Evolutionary conservation across 306 rosid species (phyloP), one percentile per base, ranked within the genome.

Genomic region (Hippophae tibetana): DNA sequence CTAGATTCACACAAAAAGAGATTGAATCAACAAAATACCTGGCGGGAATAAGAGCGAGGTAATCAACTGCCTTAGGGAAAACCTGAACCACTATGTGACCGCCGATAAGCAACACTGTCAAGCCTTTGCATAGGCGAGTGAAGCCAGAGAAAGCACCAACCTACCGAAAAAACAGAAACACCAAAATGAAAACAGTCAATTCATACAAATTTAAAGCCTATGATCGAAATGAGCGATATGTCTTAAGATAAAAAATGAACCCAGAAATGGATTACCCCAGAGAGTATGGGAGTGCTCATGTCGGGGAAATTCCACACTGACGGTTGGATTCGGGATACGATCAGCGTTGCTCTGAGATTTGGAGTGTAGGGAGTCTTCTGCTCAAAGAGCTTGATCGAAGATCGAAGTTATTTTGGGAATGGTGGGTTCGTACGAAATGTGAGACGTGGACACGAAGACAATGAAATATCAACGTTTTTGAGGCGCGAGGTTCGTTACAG

Each of bases 1-100:
- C 47, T 42, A 11, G 7, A 41, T 42, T 38, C 61, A 40, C 31
- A 41, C 38, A 31, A 31, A 47, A 2, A 9, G 1, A 23, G 9
- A 44, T 27, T 7, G 2, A 60, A 3, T 2, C 38, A 31, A 31
- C 38, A 31, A 46, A 6, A 12, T 68, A 82, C 95, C 86, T 84
- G 75, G 97, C 87, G 64, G 97, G 97, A 76, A 89, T 86, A 69
- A 89, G 97, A 42, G 97, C 93, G 48, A 89, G 80, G 64, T 86
- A 89, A 46, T 64, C 7, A 63, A 84, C 48, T 41, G 80, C 77
- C 9, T 63, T 66, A 56, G 95, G 97, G 70, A 86, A 76, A 59
- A 86, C 47, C 68, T 79, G 84, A 66, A 89, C 63, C 13, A 84
- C 63, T 69, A 84, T 68, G 90, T 89, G 89, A 10, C 84, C 81